Evolutionary conservation across 495 filamentous ascomycete species (phyloP).

Genomic region (Tuber magnatum): DNA sequence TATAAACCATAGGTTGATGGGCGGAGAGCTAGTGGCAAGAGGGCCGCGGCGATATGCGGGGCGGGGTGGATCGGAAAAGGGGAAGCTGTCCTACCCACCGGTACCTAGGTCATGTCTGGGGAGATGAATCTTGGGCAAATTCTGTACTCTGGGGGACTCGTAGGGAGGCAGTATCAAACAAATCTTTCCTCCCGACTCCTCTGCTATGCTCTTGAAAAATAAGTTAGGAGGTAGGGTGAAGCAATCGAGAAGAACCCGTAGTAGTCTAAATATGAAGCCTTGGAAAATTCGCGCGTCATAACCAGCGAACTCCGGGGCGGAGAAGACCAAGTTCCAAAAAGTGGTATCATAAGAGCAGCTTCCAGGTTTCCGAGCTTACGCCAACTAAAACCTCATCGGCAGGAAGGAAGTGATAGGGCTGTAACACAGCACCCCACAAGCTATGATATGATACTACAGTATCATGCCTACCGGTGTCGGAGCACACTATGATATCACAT

Average conservation of each 20-base stretch:
- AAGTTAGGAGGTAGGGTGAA: neutral
- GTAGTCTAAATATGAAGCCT: neutral
- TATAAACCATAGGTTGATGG: neutral
- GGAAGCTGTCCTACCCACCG: neutral
- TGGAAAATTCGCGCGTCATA: neutral
- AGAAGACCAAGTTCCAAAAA: neutral
- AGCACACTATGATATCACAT: neutral
- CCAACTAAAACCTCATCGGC: neutral
- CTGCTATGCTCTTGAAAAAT: neutral
- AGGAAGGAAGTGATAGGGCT: neutral
- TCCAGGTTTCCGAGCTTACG: neutral
- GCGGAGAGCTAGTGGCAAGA: neutral
- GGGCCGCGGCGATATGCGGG: neutral
- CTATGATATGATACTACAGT: no score
- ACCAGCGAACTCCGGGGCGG: neutral
- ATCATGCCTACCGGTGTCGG: neutral
- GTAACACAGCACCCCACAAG: neutral
- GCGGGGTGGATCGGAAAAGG: neutral
- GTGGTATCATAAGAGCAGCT: neutral
- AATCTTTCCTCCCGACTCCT: neutral
- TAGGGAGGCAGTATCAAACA: neutral
- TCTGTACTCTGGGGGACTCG: neutral
- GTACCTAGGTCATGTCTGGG: neutral
- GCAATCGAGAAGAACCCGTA: neutral
- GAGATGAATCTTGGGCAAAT: neutral